Evolutionary conservation across 441 rosid genomes (phyloP), one percentile per base, ranked within the genome.

Genomic region (Breynia disticha): DNA sequence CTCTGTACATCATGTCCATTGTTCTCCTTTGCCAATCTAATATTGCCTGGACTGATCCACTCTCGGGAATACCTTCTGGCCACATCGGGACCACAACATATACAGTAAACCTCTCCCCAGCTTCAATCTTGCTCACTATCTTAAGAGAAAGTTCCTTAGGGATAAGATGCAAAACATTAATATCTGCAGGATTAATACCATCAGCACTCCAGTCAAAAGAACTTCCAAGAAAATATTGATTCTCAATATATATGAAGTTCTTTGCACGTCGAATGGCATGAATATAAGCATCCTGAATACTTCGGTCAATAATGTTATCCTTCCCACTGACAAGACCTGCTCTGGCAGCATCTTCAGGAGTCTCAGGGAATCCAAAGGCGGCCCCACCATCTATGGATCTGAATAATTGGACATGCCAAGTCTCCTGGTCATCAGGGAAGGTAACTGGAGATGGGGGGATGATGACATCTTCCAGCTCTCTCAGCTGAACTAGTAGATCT

Each of bases 331-430:
- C 70, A 64, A 91, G 95, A 45, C 98, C 98, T 38, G 86, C 94
- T 73, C 73, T 83, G 7, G 97, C 89, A 56, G 98, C 97, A 19
- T 81, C 87, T 78, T 91, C 98, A 42, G 98, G 98, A 28, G 91
- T 70, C 38, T 86, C 95, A 0, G 98, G 98, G 70, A 91, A 91
- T 45, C 97, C 98, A 78, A 87, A 87, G 37, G 90, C 91, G 65
- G 98, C 97, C 16, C 98, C 98, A 54, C 95, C 98, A 52, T 91
- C 98, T 57, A 91, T 91, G 55, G 98, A 91, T 64, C 98, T 80
- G 70, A 91, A 91, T 60, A 91, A 53, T 48, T 91, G 98, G 63
- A 86, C 98, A 21, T 86, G 76, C 98, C 98, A 91, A 46, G 80
- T 71, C 17, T 86, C 91, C 32, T 75, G 87, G 59, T 91, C 98